These are phyloP conservation scores for Collybia sordida DNA, from an alignment of 768 basidiomycete species.

Conservation along the genomic window DNA sequence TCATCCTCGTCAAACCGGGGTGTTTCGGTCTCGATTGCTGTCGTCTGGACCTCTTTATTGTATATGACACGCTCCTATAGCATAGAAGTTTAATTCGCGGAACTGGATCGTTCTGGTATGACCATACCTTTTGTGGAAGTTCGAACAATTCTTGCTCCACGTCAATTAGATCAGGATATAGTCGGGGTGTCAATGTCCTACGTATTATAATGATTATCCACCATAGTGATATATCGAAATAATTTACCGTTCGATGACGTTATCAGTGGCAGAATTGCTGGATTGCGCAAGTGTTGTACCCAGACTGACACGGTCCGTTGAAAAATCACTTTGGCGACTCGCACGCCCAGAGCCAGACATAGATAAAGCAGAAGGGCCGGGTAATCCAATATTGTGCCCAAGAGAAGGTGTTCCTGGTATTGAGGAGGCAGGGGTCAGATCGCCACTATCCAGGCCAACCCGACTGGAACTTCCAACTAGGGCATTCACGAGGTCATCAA, in stretches of 20 bases:
- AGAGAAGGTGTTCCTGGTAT: slow-evolving; percentile 68
- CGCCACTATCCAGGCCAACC: slow-evolving; percentile 54
- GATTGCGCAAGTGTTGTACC: slow-evolving; percentile 47
- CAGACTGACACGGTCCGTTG: slow-evolving; percentile 42
- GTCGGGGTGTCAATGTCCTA: slow-evolving; percentile 64
- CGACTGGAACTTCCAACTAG: slow-evolving; percentile 48
- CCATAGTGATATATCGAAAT: slow-evolving; percentile 2
- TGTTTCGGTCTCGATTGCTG: slow-evolving; percentile 56
- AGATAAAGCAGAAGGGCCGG: slow-evolving; percentile 30
- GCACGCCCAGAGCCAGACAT: slow-evolving; percentile 57
- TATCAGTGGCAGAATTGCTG: slow-evolving; percentile 59
- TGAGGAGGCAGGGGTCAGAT: slow-evolving; percentile 74
- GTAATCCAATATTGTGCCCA: slow-evolving; percentile 34
- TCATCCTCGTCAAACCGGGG: slow-evolving; percentile 64
- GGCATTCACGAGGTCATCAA: slow-evolving; percentile 71
- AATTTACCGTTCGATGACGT: slow-evolving; percentile 67
- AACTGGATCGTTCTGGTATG: neutral
- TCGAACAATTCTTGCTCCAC: slow-evolving; percentile 90
- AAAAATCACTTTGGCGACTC: slow-evolving; percentile 70
- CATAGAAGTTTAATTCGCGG: neutral
- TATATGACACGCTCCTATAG: slow-evolving; percentile 74
- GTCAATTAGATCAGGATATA: slow-evolving; percentile 80
- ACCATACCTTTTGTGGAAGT: slow-evolving; percentile 75
- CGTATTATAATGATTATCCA: slow-evolving; percentile 7
- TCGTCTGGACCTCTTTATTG: slow-evolving; percentile 85